Evolutionary conservation across 1,284 basidiomycete species (phyloP).

Genomic region (Austroboletus olivaceoglutinosus): DNA sequence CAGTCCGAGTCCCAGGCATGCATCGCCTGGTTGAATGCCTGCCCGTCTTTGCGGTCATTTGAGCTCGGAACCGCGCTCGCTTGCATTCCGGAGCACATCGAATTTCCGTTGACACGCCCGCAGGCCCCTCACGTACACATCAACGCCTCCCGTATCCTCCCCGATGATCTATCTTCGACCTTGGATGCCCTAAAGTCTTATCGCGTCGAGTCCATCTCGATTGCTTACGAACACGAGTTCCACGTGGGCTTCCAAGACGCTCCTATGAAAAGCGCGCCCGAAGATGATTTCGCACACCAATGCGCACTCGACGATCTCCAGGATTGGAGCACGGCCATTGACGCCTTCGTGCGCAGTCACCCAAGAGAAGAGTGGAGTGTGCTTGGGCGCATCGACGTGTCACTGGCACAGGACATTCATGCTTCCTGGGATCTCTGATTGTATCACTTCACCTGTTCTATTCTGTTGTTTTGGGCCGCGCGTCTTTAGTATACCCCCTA

Average conservation of each 20-base stretch:
- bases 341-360: slow-evolving; percentile 19
- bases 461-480: no score
- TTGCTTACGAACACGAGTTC: slow-evolving; percentile 18
- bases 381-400: slow-evolving; percentile 16
- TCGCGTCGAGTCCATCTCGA: slow-evolving; percentile 22
- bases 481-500: no score
- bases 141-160: slow-evolving; percentile 28
- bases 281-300: slow-evolving; percentile 28
- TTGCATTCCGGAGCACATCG: not conserved
- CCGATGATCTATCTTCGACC: slow-evolving; percentile 24
- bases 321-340: slow-evolving; percentile 24
- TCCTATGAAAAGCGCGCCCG: not conserved
- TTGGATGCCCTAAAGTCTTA: slow-evolving; percentile 18
- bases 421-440: slow-evolving; percentile 25
- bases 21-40: slow-evolving; percentile 26
- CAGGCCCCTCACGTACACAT: slow-evolving; percentile 22
- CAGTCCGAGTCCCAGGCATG: slow-evolving; percentile 24
- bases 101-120: not conserved
- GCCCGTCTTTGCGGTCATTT: slow-evolving; percentile 21
- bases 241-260: not conserved
- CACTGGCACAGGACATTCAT: slow-evolving; percentile 13
- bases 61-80: slow-evolving; percentile 25
- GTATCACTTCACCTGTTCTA: not conserved
- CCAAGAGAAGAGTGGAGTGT: slow-evolving; percentile 16
- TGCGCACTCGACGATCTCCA: slow-evolving; percentile 34